Conservation (phyloP, 2,329 filamentous ascomycete species). For the Helminthosporium solani region DNA sequence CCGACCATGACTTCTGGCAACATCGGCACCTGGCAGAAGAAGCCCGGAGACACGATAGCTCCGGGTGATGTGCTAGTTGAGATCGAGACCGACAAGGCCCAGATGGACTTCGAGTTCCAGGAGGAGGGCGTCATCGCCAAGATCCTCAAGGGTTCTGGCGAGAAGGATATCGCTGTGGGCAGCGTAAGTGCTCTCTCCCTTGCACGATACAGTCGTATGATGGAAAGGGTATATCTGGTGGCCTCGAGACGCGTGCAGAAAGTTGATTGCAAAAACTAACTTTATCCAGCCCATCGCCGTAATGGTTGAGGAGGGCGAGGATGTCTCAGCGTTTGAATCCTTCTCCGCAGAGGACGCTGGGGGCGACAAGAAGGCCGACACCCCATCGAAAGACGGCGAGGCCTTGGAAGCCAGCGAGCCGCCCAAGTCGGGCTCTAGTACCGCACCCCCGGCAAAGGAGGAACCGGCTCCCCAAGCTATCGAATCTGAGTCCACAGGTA, state of each 20-base stretch:
- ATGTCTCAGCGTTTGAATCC: slow-evolving; percentile 82
- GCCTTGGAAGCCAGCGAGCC: slow-evolving; percentile 63
- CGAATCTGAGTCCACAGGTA: slow-evolving; percentile 72
- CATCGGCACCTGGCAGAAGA: slow-evolving; percentile 98
- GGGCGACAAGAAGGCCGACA: slow-evolving; percentile 69
- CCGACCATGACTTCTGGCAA: slow-evolving; percentile 97
- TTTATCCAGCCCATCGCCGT: slow-evolving; percentile 82
- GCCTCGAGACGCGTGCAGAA: too few species aligned
- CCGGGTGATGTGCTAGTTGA: slow-evolving; percentile 96
- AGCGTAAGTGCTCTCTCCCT: slow-evolving; percentile 61
- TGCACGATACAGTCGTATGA: neutral
- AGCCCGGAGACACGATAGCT: slow-evolving; percentile 79
- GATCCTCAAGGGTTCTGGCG: slow-evolving; percentile 86
- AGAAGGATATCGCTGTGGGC: slow-evolving; percentile 91
- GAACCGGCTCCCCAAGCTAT: slow-evolving; percentile 59
- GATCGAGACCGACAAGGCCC: slow-evolving; percentile 99
- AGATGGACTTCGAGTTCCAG: slow-evolving; percentile 99
- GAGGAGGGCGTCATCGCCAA: slow-evolving; percentile 96
- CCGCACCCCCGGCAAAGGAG: slow-evolving; percentile 54
- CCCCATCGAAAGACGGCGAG: slow-evolving; percentile 62
- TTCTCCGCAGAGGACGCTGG: slow-evolving; percentile 90
- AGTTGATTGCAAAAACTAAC: slow-evolving; percentile 24
- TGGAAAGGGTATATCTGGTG: too few species aligned
- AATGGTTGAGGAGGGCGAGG: slow-evolving; percentile 86
- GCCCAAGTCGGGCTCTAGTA: slow-evolving; percentile 56